Evolutionary conservation across 345 rosid species (phyloP).

Genomic region (Sapria himalayana): DNA sequence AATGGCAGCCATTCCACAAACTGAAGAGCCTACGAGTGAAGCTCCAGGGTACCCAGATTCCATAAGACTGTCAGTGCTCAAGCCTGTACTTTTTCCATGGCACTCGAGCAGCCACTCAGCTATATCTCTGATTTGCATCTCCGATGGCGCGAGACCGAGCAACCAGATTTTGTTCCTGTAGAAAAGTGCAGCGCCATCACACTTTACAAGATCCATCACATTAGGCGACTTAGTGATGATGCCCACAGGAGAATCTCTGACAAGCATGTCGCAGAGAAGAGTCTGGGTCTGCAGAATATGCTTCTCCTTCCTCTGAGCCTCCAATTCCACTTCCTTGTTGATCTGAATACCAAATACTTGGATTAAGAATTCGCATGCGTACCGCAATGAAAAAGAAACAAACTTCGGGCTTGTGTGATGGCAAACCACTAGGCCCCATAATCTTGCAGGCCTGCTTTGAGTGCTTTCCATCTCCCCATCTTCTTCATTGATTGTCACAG

Average conservation of each 20-base stretch:
- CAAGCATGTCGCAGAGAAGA: conserved; percentile 73
- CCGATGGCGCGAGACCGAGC: conserved; percentile 58
- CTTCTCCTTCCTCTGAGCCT: conserved; percentile 46
- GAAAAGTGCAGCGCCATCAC: conserved; percentile 73
- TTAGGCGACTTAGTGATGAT: conserved; percentile 59
- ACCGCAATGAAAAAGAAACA: conserved; percentile 62
- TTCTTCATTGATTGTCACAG: conserved; percentile 50
- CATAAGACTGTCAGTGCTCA: conserved; percentile 64
- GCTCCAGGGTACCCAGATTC: conserved; percentile 78
- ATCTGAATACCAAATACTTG: conserved; percentile 63
- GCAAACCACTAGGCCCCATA: conserved; percentile 91
- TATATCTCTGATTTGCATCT: conserved; percentile 43
- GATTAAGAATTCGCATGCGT: conserved; percentile 68
- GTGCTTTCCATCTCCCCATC: conserved; percentile 21
- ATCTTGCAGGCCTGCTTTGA: conserved; percentile 26
- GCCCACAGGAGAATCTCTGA: conserved; percentile 60
- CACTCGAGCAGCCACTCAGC: conserved; percentile 44
- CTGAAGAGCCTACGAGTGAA: conserved; percentile 35
- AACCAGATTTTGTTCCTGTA: conserved; percentile 38
- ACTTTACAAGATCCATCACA: conserved; percentile 71
- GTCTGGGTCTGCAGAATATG: conserved; percentile 52
- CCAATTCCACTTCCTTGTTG: conserved; percentile 57
- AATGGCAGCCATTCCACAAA: conserved; percentile 58
- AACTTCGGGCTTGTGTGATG: conserved; percentile 58
- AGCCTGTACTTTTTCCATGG: conserved; percentile 39